A percentile compares a stretch with the other conserved stretches of the same genome.
Evolutionary conservation across 2,329 filamentous ascomycete species (phyloP).

Genomic region (Ophiocordyceps sinensis): DNA sequence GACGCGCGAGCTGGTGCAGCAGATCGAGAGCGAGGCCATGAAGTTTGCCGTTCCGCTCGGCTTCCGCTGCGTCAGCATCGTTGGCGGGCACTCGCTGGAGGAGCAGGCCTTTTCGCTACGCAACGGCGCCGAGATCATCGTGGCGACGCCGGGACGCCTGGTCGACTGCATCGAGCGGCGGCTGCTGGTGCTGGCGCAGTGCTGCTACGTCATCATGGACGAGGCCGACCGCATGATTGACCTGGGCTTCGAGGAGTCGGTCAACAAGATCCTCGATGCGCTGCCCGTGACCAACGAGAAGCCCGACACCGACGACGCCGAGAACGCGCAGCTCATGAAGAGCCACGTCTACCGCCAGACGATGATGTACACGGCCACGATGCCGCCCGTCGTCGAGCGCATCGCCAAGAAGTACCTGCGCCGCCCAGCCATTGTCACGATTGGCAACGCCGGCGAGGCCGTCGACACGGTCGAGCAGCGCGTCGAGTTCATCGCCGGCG

Average conservation of each 20-base stretch:
- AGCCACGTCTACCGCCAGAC: constrained; percentile 82
- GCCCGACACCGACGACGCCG: constrained; percentile 83
- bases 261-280: constrained; percentile 94
- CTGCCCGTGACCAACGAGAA: constrained; percentile 89
- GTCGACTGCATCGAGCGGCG: constrained; percentile 94
- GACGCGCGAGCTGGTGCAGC: constrained; percentile 92
- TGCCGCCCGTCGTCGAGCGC: constrained; percentile 82
- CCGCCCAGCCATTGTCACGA: constrained; percentile 83
- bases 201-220: constrained; percentile 98
- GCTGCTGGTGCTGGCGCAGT: constrained; percentile 84
- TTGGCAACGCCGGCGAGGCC: constrained; percentile 87
- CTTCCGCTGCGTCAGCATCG: constrained; percentile 90
- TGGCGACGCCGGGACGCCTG: constrained; percentile 93
- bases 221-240: constrained; percentile 99
- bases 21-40: constrained; percentile 86
- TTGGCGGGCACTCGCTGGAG: constrained; percentile 92
- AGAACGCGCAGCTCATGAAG: constrained; percentile 75
- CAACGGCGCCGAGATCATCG: constrained; percentile 92
- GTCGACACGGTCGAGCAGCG: constrained; percentile 97
- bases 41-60: constrained; percentile 86
- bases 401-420: constrained; percentile 96
- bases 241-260: constrained; percentile 90
- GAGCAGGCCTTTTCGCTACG: constrained; percentile 83
- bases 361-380: constrained; percentile 99
- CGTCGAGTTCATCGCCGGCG: constrained; percentile 77